Evolutionary conservation across 106 monocot species (phyloP).

Genomic region (Dactylorhiza incarnata): DNA sequence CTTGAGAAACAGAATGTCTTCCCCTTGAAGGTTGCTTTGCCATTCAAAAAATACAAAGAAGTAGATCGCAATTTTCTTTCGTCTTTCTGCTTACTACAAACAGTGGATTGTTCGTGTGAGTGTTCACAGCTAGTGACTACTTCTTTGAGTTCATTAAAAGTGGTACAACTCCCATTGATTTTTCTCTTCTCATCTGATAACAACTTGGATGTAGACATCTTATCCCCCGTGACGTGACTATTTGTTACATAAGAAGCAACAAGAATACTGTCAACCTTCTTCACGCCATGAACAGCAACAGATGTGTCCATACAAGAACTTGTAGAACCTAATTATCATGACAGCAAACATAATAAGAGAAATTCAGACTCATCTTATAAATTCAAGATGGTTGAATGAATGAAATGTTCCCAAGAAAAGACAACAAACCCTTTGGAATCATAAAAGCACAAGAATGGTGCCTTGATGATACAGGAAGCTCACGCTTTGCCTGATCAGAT

Average conservation of each 20-base stretch:
- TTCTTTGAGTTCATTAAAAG: slow-evolving; percentile 13
- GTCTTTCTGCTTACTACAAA: slow-evolving; percentile 6
- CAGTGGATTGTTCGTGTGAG: slow-evolving; percentile 9
- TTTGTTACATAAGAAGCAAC: slow-evolving; percentile 8
- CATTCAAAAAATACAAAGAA: slow-evolving; percentile 19
- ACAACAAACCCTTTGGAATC: slow-evolving; percentile 52
- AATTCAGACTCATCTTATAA: background rate
- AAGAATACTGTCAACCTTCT: slow-evolving; percentile 22
- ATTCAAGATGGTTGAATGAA: background rate
- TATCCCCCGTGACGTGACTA: slow-evolving; percentile 15
- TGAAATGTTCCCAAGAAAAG: background rate
- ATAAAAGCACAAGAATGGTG: slow-evolving; percentile 50
- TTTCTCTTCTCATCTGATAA: slow-evolving; percentile 20
- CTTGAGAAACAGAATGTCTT: slow-evolving; percentile 73
- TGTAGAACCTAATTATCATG: slow-evolving; percentile 19
- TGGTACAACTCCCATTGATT: slow-evolving; percentile 19
- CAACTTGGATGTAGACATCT: slow-evolving; percentile 11
- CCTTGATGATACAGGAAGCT: slow-evolving; percentile 57
- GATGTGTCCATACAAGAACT: slow-evolving; percentile 18
- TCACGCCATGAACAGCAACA: slow-evolving; percentile 17
- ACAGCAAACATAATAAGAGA: background rate
- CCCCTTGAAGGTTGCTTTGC: slow-evolving; percentile 44
- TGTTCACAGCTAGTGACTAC: slow-evolving; percentile 18
- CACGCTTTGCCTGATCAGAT: slow-evolving; percentile 67
- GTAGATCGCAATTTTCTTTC: slow-evolving; percentile 9